Evolutionary conservation across 1,284 basidiomycete genomes (phyloP), one percentile per base, ranked within the genome.

Genomic region (Microbotryum saponariae): DNA sequence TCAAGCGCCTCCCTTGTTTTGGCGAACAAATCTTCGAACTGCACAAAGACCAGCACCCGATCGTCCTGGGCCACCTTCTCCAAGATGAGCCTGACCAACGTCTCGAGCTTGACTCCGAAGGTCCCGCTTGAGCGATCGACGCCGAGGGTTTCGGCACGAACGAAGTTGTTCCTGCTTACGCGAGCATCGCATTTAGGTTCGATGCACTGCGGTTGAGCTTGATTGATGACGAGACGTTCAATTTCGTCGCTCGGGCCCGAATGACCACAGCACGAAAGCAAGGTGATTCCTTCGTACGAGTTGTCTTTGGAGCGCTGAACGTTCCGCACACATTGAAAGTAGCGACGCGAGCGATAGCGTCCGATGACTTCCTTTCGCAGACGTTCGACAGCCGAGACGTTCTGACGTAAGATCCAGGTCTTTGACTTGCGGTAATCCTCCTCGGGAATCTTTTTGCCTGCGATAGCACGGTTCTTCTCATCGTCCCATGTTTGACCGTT

Each of bases 181-280:
- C 33, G 50, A 3, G 65, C 62, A 23, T 42, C 23, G 58, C 65
- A 66, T 12, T 16, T 9, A 16, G n/a, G 21, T 6, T 58, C 51
- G 55, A 65, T 31, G 51, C 67, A 69, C 27, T 51, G 46, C 31
- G 20, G 56, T 5, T 59, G 61, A 2, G 46, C 50, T 37, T 78
- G 76, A 59, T 78, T 80, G 65, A 94, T 87, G 37, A 42, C 37
- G 37, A 42, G 16, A 16, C 37, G 37, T 18, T 42, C 37, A 16
- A 42, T 42, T 71, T 89, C 91, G 2, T 79, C 76, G 70, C 82
- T 75, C 71, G 89, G 92, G 4, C 91, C 89, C 70, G 83, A 85
- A 73, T 96, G 91, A 8, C 91, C 91, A 71, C 91, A 96, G 31
- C 89, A 91, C 3, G 90, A 92, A 27, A 93, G 79, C 3, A 94